Base-by-base conservation (phyloP, 2,329 filamentous ascomycete genomes). In the Colletotrichum lupini region DNA sequence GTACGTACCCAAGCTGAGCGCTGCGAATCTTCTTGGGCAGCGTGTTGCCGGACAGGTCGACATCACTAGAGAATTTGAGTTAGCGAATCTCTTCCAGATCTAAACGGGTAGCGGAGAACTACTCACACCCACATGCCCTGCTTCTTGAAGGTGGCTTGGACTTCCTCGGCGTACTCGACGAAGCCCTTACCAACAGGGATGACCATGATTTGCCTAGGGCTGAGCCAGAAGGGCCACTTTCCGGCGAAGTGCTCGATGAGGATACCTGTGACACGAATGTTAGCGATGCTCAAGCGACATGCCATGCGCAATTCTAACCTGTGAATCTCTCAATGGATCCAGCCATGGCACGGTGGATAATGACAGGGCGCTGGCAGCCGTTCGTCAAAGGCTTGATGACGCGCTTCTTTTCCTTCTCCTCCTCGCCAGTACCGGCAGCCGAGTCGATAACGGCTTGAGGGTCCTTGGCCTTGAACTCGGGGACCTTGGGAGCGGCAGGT, bases 211-310 rank as follows among this genome's bases (percentile, higher is more conserved):
- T 97, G 94, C 64, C 94, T 90, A n/a, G 94, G 94, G 77, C 92
- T 94, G 75, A 97, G 85, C 94, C 94, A 97, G 88, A 96, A 95
- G 1, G 94, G 94, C 94, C 94, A 97, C 85, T 95, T 95, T 78
- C 94, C 94, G 67, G 89, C 94, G 81, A 95, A 96, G 83, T 96
- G 94, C 87, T 97, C 94, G 58, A 90, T 94, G 74, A 96, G 87
- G 76, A 96, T 95, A 76, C 91, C 94, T 79, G 94, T 88, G 87
- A 85, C 82, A 90, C 87, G 14, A 11, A 11, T 4, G 59, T 75
- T n/a, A 72, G 64, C 42, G 56, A 55, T 5, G n/a, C 14, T 12
- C 19, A 12, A 3, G 26, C 22, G 22, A 26, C 11, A n/a, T 9
- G 8, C n/a, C 2, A 16, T 12, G 1, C 14, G 22, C 19, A 7